Conservation (phyloP, 2,329 filamentous ascomycete species). For the Neofusicoccum cordaticola region DNA sequence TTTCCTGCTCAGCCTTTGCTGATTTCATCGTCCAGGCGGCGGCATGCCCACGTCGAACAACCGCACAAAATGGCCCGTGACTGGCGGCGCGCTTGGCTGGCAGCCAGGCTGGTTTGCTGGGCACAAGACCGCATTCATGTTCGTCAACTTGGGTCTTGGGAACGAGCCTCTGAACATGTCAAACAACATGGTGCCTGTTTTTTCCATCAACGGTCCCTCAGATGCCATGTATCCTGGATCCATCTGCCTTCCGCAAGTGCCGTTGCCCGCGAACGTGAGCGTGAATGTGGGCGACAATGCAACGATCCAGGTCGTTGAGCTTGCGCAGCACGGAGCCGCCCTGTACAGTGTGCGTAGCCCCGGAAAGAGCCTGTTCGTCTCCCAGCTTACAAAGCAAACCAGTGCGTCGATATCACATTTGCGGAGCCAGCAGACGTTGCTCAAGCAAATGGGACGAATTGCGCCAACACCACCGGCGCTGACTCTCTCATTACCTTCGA, state of each 20-base stretch:
- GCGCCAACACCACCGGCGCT: slow-evolving; percentile 71
- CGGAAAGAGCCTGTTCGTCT: neutral
- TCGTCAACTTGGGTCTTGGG: slow-evolving; percentile 87
- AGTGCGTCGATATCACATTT: slow-evolving; percentile 96
- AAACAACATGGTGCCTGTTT: slow-evolving; percentile 72
- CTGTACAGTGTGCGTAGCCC: slow-evolving; percentile 66
- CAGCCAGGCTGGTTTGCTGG: slow-evolving; percentile 97
- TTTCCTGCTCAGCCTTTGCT: neutral
- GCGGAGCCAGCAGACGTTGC: slow-evolving; percentile 73
- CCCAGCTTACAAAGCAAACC: neutral
- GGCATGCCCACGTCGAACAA: slow-evolving; percentile 75
- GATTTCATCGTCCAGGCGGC: slow-evolving; percentile 60
- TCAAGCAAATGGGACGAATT: slow-evolving; percentile 76
- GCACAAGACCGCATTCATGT: slow-evolving; percentile 76
- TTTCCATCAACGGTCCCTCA: slow-evolving; percentile 77
- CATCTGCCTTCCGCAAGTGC: slow-evolving; percentile 86
- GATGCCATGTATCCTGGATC: slow-evolving; percentile 84
- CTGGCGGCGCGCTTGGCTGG: slow-evolving; percentile 80
- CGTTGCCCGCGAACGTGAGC: slow-evolving; percentile 68
- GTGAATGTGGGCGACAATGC: slow-evolving; percentile 79
- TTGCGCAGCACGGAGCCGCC: slow-evolving; percentile 77
- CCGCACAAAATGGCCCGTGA: slow-evolving; percentile 89
- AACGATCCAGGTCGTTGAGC: slow-evolving; percentile 84
- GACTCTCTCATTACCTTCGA: slow-evolving; percentile 65
- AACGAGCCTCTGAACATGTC: slow-evolving; percentile 85